Percentiles rank a stretch among this genome's conserved stretches.
Evolutionary conservation across 192 early-diverging fungal species (phyloP).

Genomic region (Dissophora globulifera): DNA sequence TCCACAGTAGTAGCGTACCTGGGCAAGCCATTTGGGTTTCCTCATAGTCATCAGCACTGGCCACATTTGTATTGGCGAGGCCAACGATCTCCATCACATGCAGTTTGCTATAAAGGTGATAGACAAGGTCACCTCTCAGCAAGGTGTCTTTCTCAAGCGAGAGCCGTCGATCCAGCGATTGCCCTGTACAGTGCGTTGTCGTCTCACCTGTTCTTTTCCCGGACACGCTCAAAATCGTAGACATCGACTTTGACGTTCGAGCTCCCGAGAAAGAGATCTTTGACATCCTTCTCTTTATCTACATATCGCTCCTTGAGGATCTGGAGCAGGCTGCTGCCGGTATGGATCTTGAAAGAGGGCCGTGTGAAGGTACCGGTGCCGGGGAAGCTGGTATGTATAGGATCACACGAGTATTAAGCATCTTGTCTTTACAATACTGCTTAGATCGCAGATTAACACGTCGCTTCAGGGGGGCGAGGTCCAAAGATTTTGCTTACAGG

Average conservation of each 20-base stretch:
- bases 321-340: conserved; percentile 54
- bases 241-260: conserved; percentile 61
- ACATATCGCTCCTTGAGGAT: conserved; percentile 61
- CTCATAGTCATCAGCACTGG: conserved; percentile 36
- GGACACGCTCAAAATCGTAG: conserved; percentile 64
- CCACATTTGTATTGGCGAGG: conserved; percentile 55
- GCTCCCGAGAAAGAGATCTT: conserved; percentile 50
- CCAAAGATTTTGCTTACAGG: too few relatives aligned
- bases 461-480: too few relatives aligned
- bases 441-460: too few relatives aligned
- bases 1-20: too few relatives aligned
- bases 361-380: conserved; percentile 68
- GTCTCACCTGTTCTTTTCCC: conserved; percentile 56
- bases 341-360: conserved; percentile 52
- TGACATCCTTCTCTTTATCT: conserved; percentile 3
- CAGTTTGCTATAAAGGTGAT: too few relatives aligned
- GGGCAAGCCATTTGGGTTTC: conserved; percentile 52
- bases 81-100: conserved; percentile 51
- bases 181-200: too few relatives aligned
- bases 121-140: too few relatives aligned
- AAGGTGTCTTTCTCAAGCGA: too few relatives aligned
- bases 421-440: too few relatives aligned
- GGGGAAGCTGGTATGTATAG: conserved; percentile 24
- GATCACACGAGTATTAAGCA: too few relatives aligned
- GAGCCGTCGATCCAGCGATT: too few relatives aligned